Evolutionary conservation across 192 early-diverging fungal species (phyloP), one percentile per base, ranked within the genome.

Genomic region (Polychytrium aggregatum): DNA sequence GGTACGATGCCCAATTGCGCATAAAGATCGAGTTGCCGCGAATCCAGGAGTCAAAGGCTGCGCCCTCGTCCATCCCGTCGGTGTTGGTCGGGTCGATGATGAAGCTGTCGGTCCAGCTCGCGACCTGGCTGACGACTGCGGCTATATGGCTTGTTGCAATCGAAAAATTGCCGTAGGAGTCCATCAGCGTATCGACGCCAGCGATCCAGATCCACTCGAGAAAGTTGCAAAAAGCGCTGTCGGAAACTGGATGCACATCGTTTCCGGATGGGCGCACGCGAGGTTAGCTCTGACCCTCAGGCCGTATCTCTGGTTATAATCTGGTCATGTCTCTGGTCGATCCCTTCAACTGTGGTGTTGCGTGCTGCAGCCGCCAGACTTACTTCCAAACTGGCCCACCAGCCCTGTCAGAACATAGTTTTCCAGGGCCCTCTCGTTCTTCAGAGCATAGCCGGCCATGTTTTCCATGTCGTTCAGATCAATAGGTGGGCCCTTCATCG

Each of bases 381-480:
- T 43, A 68, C 66, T 53, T 17, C 18, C 16, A 18, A 63, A 48
- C 17, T 62, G 59, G 2, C 50, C 56, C 30, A 61, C 49, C 34
- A 35, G 48, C 18, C 66, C 66, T 2, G 49, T 48, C 20, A 68
- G 31, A 18, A 13, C 48, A 41, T 37, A 60, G 38, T 60, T 58
- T 20, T 68, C 66, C 22, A 41, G 37, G 3, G 38, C 48, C 16
- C 58, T 25, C 29, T 56, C 41, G 13, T 43, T 44, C 16, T 11
- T 38, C 18, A 70, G 30, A 37, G 59, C 51, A 5, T 48, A 21
- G 9, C 24, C 41, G 7, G 60, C 50, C 38, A 57, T 57, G 2
- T 38, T 26, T 44, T 70, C 67, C 41, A 70, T 28, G 16, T 64
- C 67, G 28, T 63, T 52, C 11, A 65, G 27, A n/a, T 28, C 42